phyloP scores from a whole-genome alignment of 1,284 basidiomycete genomes.

The Ustilago lituana region DNA sequence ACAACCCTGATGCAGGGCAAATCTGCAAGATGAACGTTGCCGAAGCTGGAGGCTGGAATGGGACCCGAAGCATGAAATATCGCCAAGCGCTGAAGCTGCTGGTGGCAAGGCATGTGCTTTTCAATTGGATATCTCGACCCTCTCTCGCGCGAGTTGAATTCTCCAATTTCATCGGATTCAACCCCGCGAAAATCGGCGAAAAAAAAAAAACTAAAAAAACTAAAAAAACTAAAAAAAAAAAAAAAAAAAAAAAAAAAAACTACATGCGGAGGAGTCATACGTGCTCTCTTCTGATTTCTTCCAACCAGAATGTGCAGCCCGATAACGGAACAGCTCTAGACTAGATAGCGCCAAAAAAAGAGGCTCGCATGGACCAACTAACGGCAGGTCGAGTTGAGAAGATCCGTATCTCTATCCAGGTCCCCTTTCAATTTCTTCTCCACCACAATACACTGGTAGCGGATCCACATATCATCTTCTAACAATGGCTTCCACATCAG shows the following conservation, averaged over 20 bases:
- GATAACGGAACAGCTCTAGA: no score
- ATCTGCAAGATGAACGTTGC: not conserved
- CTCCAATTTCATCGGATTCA: no score
- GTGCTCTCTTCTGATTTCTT: no score
- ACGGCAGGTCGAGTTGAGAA: no score
- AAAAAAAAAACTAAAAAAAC: not conserved
- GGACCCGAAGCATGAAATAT: slow-evolving; percentile 2
- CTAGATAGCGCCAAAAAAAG: no score
- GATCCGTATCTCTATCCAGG: no score
- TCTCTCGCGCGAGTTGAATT: not conserved
- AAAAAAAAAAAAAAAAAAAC: no score
- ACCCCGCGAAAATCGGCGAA: no score
- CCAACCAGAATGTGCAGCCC: not conserved
- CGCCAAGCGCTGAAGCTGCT: not conserved
- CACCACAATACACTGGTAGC: no score
- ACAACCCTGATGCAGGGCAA: not conserved
- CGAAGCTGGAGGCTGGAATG: not conserved
- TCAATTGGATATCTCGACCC: no score
- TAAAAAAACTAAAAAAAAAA: not conserved
- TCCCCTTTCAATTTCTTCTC: no score
- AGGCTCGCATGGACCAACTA: slow-evolving; percentile 6
- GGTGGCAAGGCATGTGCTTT: slow-evolving; percentile 2
- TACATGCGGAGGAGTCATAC: no score
- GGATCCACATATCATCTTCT: not conserved
- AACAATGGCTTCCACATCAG: slow-evolving; percentile 38